phyloP scores from a whole-genome alignment of 169 alveolate genomes.

The Eimeria maxima region DNA sequence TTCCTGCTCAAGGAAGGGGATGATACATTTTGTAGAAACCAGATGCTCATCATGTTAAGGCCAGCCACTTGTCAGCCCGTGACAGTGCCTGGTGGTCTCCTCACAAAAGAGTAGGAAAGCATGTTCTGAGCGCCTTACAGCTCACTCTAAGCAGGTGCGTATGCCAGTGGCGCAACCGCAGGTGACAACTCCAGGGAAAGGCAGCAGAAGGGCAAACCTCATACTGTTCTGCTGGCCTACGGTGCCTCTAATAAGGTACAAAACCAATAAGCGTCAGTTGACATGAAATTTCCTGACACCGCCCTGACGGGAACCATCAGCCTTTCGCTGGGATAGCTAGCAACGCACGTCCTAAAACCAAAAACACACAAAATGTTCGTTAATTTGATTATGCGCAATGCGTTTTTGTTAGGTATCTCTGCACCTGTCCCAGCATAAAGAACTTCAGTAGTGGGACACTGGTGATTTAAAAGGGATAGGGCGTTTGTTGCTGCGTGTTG shows the following conservation, averaged over 20 bases:
- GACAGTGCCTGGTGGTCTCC: neutral
- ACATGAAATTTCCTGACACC: neutral
- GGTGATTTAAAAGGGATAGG: neutral
- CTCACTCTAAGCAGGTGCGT: neutral
- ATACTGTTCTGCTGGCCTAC: neutral
- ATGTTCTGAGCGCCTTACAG: neutral
- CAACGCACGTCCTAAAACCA: neutral
- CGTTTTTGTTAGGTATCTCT: neutral
- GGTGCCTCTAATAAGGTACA: neutral
- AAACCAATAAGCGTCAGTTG: neutral
- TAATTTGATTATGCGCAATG: neutral
- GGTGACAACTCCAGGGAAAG: neutral
- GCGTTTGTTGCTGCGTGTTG: neutral
- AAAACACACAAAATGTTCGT: neutral
- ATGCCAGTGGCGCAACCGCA: neutral
- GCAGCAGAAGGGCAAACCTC: neutral
- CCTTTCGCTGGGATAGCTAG: neutral
- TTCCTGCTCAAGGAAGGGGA: neutral
- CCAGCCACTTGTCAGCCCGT: neutral
- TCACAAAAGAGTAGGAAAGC: neutral
- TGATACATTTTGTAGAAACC: neutral
- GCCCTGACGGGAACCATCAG: neutral
- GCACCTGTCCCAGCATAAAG: neutral
- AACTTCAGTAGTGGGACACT: neutral
- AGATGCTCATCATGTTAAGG: neutral